Evolutionary conservation across 73 alveolate species (phyloP), one percentile per base, ranked within the genome.

Genomic region (Uronychia binucleata): DNA sequence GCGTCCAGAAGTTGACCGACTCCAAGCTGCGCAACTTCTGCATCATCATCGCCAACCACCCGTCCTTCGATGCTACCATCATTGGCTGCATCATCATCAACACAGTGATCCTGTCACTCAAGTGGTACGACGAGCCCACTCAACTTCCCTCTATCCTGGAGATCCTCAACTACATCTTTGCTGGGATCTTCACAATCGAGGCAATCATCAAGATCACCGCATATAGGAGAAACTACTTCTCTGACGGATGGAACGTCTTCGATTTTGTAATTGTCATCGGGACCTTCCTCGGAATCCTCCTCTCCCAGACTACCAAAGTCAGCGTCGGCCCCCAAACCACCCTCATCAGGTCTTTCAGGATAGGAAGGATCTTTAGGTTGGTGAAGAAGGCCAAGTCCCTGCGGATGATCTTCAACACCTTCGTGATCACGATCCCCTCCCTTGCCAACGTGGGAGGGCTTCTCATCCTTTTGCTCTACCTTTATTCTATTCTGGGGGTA

Each of bases 151-250:
- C 67, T 46, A 46, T 46, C 19, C 88, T 97, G 32, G 94, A 88
- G 59, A 31, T 80, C 0, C 25, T 94, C n/a, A 97, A 97, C 78
- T 90, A 90, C 78, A 80, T 92, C 31, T 94, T 96, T 58, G 93
- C 98, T 1, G 88, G 81, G 1, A 77, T 96, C 75, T 98, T 97
- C 83, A 94, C 93, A 0, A 57, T 90, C n/a, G 99, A 98, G 33
- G 0, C 30, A 0, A 33, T 81, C 76, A 28, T 81, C 1, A 81
- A 81, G 60, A 30, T 81, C 1, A 59, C 59, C 1, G 88, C 78
- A 25, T 32, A 58, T 28, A 78, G 88, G 5, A 14, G 27, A 14
- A 1, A 58, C 26, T 79, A 79, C 58, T 35, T 79, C 46, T 26
- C 58, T 8, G 34, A 28, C 13, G 29, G 27, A 30, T 76, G 82